Evolutionary conservation across 306 rosid species (phyloP).

Genomic region (Mucuna pruriens): DNA sequence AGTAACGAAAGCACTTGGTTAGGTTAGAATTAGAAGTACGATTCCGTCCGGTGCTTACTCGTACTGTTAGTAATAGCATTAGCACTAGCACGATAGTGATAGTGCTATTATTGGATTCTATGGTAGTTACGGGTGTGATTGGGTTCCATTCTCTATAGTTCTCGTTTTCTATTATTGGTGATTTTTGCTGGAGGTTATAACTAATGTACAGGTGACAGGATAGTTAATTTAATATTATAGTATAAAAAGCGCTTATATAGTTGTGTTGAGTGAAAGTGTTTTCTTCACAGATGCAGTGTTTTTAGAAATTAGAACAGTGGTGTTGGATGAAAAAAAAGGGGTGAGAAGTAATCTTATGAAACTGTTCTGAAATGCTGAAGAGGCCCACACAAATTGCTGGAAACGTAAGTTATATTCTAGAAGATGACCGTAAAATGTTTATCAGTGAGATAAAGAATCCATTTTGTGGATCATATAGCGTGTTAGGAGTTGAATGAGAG

Average conservation of each 20-base stretch:
- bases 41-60: background rate
- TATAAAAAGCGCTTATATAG: background rate
- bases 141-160: background rate
- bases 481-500: background rate
- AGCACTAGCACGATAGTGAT: background rate
- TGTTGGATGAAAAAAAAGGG: background rate
- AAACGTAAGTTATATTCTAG: background rate
- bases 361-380: background rate
- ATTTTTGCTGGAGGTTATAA: background rate
- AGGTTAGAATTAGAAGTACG: background rate
- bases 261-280: background rate
- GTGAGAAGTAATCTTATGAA: background rate
- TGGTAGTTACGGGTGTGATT: background rate
- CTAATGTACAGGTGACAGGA: background rate
- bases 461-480: background rate
- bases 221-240: background rate
- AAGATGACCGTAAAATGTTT: background rate
- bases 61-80: background rate
- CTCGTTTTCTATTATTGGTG: background rate
- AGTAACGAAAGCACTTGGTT: background rate
- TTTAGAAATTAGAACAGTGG: background rate
- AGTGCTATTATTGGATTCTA: background rate
- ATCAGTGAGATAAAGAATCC: constrained; percentile 2
- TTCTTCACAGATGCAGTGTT: background rate
- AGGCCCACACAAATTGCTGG: background rate